Conservation (phyloP, 169 alveolate species). For the Eimeria maxima region DNA sequence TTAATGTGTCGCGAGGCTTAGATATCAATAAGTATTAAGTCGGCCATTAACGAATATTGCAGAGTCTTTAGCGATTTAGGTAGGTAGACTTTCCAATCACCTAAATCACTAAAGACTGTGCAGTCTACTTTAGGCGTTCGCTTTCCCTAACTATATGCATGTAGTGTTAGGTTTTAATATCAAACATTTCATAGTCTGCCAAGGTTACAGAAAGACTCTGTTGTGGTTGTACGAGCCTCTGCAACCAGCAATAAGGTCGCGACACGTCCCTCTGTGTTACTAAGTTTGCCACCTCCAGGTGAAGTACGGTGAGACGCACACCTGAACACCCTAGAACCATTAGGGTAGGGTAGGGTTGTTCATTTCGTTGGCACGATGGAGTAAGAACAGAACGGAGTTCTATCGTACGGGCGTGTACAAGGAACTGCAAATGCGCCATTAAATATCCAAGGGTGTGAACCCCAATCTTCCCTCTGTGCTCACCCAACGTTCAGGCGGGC, state of each 20-base stretch:
- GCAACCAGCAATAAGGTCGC: not conserved
- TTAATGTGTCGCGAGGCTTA: not conserved
- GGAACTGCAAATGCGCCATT: not conserved
- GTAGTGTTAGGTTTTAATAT: not conserved
- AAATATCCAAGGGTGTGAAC: not conserved
- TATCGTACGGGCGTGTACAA: not conserved
- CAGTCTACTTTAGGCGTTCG: not conserved
- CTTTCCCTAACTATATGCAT: not conserved
- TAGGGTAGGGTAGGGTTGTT: not conserved
- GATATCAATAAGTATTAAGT: not conserved
- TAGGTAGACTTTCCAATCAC: not conserved
- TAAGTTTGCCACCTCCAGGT: not conserved
- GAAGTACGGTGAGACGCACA: not conserved
- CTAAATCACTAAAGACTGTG: too few species aligned
- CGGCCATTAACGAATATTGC: not conserved
- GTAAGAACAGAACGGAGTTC: not conserved
- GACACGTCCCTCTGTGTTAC: not conserved
- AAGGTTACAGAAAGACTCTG: not conserved
- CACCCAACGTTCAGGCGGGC: not conserved
- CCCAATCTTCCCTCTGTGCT: not conserved
- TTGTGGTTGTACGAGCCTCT: not conserved
- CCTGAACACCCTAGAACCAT: not conserved
- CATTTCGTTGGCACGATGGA: not conserved
- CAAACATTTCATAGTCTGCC: not conserved
- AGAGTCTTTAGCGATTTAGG: too few species aligned